Base-by-base conservation (phyloP, 208 protist species). In the Trypanosomatidae sp. region DNA sequence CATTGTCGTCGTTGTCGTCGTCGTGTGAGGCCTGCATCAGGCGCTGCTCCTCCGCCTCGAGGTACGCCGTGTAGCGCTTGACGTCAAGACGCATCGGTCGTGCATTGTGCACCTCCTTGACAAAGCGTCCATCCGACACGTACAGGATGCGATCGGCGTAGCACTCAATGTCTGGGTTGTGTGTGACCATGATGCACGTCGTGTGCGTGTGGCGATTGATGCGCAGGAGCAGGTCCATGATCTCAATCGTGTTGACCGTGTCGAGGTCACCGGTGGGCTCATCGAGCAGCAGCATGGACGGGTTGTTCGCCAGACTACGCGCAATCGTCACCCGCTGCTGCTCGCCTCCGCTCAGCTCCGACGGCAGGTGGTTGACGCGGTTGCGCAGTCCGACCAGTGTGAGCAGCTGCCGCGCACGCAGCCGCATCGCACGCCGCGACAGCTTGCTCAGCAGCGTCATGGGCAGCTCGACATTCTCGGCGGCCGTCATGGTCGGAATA, bases 111-210 rank as follows among this genome's bases (percentile, higher is more conserved):
- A 86, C 83, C 73, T 97, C 90, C 52, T 71, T 76, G 10, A 58
- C 57, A 61, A 98, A 96, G 18, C 71, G 62, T 15, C 94, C 92
- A 53, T 98, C 92, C 8, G 52, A 53, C 5, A 98, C 73, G 69
- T 97, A 97, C 1, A 98, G 61, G 32, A 98, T 89, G 33, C 96
- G 71, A 43, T 98, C 94, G 0, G 96, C 96, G 64, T 98, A 98
- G 69, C 94, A 97, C 63, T 98, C 96, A 6, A 98, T 53, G 49
- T 98, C 96, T 1, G 95, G 93, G 62, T 98, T 98, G 60, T 98
- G 96, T 21, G 96, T 97, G 10, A 97, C 90, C 94, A 98, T 98
- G 49, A 98, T 81, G 48, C 82, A 95, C 15, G 96, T 98, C n/a
- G 83, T 95, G 33, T 81, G 74, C 30, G 79, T 74, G 11, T 67